A percentile compares a stretch with the other conserved stretches of the same genome.
These are phyloP conservation scores for Eremochloa ophiuroides DNA, from an alignment of 176 grass and related monocot genomes.

Conservation along the genomic window DNA sequence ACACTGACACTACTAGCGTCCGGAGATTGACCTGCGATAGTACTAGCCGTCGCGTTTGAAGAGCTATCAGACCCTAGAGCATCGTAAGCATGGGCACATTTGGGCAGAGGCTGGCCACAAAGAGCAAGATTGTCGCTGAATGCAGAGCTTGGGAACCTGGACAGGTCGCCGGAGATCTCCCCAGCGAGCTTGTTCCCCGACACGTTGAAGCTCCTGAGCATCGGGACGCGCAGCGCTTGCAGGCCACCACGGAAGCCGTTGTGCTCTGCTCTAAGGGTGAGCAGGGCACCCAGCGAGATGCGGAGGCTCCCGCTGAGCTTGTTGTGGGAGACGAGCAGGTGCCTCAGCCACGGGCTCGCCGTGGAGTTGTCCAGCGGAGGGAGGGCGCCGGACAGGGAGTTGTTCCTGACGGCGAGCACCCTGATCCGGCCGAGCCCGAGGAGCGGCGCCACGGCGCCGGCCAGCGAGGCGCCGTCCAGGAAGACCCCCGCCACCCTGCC, in stretches of 20 bases:
- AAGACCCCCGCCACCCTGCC: constrained; percentile 46
- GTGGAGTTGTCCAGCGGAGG: constrained; percentile 33
- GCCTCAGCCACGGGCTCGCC: constrained; percentile 34
- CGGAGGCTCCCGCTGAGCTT: constrained; percentile 23
- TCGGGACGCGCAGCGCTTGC: constrained; percentile 24
- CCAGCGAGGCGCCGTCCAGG: constrained; percentile 39
- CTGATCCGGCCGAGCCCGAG: constrained; percentile 32
- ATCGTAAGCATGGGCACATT: constrained; percentile 26
- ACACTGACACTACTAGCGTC: background rate
- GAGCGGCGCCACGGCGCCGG: constrained; percentile 41
- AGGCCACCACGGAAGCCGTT: constrained; percentile 47
- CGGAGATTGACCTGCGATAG: constrained; percentile 6
- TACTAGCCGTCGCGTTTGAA: background rate
- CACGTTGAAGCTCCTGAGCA: constrained; percentile 40
- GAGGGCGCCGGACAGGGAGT: constrained; percentile 37
- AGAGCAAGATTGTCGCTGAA: constrained; percentile 42
- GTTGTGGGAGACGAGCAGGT: constrained; percentile 54
- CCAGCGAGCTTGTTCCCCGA: constrained; percentile 42
- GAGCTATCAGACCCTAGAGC: background rate
- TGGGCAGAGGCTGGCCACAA: constrained; percentile 43
- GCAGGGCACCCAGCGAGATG: constrained; percentile 35
- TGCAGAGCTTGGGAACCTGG: constrained; percentile 43
- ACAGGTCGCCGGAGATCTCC: constrained; percentile 35
- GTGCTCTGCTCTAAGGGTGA: constrained; percentile 44
- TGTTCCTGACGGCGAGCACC: constrained; percentile 47